Evolutionary conservation across 345 rosid species (phyloP).

Genomic region (Toxicodendron radicans): DNA sequence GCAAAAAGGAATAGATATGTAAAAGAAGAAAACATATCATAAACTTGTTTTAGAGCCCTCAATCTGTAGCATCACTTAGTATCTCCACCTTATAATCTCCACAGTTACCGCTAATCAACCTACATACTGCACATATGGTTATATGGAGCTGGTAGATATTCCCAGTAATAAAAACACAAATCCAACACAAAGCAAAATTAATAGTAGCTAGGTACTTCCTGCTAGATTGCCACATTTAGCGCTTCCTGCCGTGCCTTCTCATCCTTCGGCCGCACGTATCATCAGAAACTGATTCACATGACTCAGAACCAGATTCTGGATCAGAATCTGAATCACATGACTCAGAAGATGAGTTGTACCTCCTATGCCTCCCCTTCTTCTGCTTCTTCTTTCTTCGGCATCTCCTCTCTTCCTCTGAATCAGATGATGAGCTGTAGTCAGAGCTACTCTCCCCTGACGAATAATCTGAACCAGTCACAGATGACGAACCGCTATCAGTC

Average conservation of each 20-base stretch:
- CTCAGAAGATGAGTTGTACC: constrained; percentile 74
- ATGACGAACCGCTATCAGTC: constrained; percentile 64
- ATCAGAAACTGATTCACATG: too few relatives aligned
- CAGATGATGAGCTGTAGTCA: constrained; percentile 66
- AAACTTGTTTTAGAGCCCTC: constrained; percentile 10
- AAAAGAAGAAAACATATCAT: constrained; percentile 13
- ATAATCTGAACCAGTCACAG: constrained; percentile 58
- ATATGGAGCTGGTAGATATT: neutral
- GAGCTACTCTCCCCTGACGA: constrained; percentile 71
- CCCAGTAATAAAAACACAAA: neutral
- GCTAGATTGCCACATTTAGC: constrained; percentile 18
- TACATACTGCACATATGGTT: neutral
- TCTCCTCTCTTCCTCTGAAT: constrained; percentile 74
- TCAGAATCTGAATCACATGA: constrained; percentile 62
- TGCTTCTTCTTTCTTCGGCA: constrained; percentile 65
- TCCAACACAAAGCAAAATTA: neutral
- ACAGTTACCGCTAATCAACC: neutral
- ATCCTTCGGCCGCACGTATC: constrained; percentile 57
- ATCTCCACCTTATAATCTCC: constrained; percentile 7
- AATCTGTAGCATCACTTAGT: neutral
- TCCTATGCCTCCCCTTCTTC: constrained; percentile 62
- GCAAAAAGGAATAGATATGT: neutral
- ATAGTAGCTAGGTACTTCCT: neutral
- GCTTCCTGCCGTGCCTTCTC: constrained; percentile 65
- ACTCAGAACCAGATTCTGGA: constrained; percentile 59